phyloP scores from a whole-genome alignment of 2,329 filamentous ascomycete genomes.

The Hirsutella minnesotensis region DNA sequence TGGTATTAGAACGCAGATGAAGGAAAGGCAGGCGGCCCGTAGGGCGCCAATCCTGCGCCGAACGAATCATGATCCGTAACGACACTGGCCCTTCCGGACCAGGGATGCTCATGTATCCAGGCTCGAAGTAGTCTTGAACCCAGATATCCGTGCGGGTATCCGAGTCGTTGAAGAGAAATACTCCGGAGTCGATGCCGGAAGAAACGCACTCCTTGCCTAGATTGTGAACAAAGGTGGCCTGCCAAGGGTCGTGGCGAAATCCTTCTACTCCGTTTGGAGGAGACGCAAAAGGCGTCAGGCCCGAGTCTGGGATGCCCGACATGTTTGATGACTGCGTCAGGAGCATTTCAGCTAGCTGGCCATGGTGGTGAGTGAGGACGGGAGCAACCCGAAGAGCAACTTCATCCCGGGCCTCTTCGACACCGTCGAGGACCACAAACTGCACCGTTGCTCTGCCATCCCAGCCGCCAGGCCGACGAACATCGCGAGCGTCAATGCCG shows the following conservation, averaged over 20 bases:
- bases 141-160: too few relatives aligned
- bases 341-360: slow-evolving; percentile 16
- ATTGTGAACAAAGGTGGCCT: too few relatives aligned
- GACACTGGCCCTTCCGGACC: slow-evolving; percentile 19
- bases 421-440: slow-evolving; percentile 16
- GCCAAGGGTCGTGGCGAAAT: slow-evolving; percentile 11
- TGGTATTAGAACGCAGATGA: slow-evolving; percentile 14
- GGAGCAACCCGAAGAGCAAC: slow-evolving; percentile 24
- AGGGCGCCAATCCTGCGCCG: slow-evolving; percentile 9
- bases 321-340: slow-evolving; percentile 9
- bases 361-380: slow-evolving; percentile 24
- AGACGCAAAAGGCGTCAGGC: too few relatives aligned
- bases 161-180: too few relatives aligned
- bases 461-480: slow-evolving; percentile 12
- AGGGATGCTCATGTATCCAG: slow-evolving; percentile 25
- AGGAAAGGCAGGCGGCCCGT: slow-evolving; percentile 20
- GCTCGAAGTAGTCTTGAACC: slow-evolving; percentile 27
- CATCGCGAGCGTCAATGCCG: slow-evolving; percentile 23
- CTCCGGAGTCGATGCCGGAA: too few relatives aligned
- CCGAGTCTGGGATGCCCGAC: background rate
- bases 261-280: too few relatives aligned
- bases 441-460: slow-evolving; percentile 14
- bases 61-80: slow-evolving; percentile 21
- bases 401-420: slow-evolving; percentile 9
- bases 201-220: too few relatives aligned